phyloP scores from a whole-genome alignment of 352 stramenopile genomes.

The Thalassiosira exigua region DNA sequence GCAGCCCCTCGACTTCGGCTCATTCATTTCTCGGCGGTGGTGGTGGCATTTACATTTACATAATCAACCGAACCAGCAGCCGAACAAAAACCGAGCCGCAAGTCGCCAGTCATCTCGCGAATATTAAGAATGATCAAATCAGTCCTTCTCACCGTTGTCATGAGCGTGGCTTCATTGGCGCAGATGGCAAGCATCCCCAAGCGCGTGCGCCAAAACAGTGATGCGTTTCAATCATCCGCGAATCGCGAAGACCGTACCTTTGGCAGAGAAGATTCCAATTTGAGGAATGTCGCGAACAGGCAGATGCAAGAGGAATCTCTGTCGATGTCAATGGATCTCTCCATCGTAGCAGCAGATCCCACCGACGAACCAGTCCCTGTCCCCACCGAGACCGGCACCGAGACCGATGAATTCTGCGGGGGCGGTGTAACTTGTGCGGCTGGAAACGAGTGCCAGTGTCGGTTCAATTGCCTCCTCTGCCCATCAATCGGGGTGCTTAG shows the following conservation, averaged over 20 bases:
- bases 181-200: neutral
- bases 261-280: slow-evolving; percentile 6
- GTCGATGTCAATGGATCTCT: slow-evolving; percentile 4
- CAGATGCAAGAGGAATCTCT: neutral
- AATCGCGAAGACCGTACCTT: slow-evolving; percentile 1
- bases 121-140: slow-evolving; percentile 20
- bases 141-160: slow-evolving; percentile 1
- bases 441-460: neutral
- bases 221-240: neutral
- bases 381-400: too few relatives aligned
- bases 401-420: neutral
- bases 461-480: slow-evolving; percentile 17
- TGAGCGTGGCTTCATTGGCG: slow-evolving; percentile 1
- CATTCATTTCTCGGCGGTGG: too few relatives aligned
- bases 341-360: neutral
- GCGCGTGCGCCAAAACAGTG: slow-evolving; percentile 1
- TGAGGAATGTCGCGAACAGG: slow-evolving; percentile 1
- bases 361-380: neutral
- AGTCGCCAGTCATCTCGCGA: neutral
- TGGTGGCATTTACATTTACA: neutral
- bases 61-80: neutral
- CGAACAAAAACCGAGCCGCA: neutral
- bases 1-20: too few relatives aligned
- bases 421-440: neutral
- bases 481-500: neutral